Base-by-base conservation (phyloP, 2,329 filamentous ascomycete species). In the Hypoxylon sp. region DNA sequence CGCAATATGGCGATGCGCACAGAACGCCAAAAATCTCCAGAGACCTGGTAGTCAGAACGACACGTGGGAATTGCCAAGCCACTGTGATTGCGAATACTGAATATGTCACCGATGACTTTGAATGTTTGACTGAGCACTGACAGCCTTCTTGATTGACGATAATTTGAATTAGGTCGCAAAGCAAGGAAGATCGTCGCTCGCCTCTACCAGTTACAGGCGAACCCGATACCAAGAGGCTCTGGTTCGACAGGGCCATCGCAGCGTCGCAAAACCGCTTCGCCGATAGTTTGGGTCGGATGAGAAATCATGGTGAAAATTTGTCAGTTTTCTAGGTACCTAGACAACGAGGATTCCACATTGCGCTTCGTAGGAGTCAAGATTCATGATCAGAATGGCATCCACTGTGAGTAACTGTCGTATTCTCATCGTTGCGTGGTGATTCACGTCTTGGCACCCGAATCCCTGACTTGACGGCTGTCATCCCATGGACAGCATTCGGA, bases 61-160 rank as follows among this genome's bases (percentile, higher is more conserved):
- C 53, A 51, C 44, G 61, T 66, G 42, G 65, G 58, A 49, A 55
- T 61, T 61, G 65, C 65, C 61, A 70, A 65, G 65, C 22, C 27
- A 56, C 14, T 5, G 30, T 37, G 49, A 44, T 57, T 64, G 27
- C 55, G 53, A 25, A 64, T 54, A 33, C 11, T 35, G 55, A 57
- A 33, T 20, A 31, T 51, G 27, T 50, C 44, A 40, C 30, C 6
- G 42, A 66, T 49, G 42, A 49, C 44, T 14, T 50, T 40, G 10
- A 30, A 40, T n/a, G 17, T 35, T 57, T 48, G 20, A 46, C n/a
- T 58, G 22, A 54, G 48, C 13, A 55, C 30, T 22, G 31, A 50
- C n/a, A 50, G 6, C 37, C 20, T 17, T 48, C n/a, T 49, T 31
- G n/a, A 25, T 20, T 55, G 27, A 42, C 20, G n/a, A 25, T 56